Percentiles rank a stretch among this genome's conserved stretches.
phyloP scores from a whole-genome alignment of 2,329 filamentous ascomycete species.

The Pleochaeta shiraiana region DNA sequence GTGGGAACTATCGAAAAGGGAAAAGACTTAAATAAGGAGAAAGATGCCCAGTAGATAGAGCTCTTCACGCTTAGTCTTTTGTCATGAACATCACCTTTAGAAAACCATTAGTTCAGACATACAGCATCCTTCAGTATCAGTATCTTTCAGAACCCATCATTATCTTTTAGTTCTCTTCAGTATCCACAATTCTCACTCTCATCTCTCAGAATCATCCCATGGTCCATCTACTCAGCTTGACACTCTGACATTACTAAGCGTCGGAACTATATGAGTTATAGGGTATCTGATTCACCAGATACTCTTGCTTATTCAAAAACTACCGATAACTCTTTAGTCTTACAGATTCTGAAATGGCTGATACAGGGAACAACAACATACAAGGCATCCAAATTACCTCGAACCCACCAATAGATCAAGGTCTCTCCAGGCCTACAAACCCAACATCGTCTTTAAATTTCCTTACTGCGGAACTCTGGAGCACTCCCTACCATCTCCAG shows the following conservation, averaged over 20 bases:
- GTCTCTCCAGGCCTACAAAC: background rate
- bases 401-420: background rate
- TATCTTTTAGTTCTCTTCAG: no score
- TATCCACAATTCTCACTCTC: no score
- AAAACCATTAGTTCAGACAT: no score
- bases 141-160: no score
- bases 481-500: background rate
- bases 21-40: no score
- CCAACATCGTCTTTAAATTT: background rate
- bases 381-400: background rate
- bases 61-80: no score
- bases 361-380: background rate
- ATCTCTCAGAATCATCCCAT: no score
- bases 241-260: background rate
- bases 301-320: slow-evolving; percentile 1
- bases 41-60: no score
- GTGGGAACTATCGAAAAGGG: no score
- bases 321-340: slow-evolving; percentile 1
- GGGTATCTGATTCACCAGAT: slow-evolving; percentile 5
- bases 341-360: background rate
- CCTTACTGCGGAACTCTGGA: background rate
- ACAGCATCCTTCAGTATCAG: no score
- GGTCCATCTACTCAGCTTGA: background rate
- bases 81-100: no score
- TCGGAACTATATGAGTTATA: background rate